Evolutionary conservation across 2,329 filamentous ascomycete species (phyloP).

Genomic region (Trichoderma sp.): DNA sequence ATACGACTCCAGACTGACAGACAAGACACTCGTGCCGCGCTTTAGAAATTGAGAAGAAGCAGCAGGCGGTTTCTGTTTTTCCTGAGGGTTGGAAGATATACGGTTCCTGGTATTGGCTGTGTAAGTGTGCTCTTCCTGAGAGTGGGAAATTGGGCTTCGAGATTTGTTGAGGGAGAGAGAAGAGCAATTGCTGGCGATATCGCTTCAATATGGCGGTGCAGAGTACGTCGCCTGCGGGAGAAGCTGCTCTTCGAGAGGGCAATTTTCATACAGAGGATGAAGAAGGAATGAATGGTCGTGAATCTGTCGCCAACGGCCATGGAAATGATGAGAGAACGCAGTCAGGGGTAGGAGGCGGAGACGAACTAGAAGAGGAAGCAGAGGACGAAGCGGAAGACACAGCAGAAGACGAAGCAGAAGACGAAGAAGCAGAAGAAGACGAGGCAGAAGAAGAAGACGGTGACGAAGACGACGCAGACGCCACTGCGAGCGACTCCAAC

Average conservation of each 20-base stretch:
- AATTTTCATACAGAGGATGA: background rate
- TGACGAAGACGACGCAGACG: conserved; percentile 32
- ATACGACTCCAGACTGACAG: conserved; percentile 1
- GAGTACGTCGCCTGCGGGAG: background rate
- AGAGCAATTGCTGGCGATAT: background rate
- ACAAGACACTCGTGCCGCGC: too few species aligned
- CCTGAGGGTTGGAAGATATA: background rate
- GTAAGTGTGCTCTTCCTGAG: background rate
- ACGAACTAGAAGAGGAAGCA: background rate
- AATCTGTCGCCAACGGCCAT: background rate
- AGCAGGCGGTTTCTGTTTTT: too few species aligned
- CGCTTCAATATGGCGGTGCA: background rate
- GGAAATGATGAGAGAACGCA: background rate
- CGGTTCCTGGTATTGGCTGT: background rate
- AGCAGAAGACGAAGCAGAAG: background rate
- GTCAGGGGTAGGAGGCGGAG: background rate
- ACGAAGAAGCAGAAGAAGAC: background rate
- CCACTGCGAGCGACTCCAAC: conserved; percentile 35
- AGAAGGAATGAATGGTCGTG: background rate
- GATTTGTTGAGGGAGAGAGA: background rate
- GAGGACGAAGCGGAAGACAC: background rate
- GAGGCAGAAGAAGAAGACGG: background rate
- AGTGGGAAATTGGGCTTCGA: background rate
- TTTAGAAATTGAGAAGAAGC: too few species aligned
- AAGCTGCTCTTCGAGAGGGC: background rate